phyloP scores from a whole-genome alignment of 495 filamentous ascomycete species.

The Daldinia caldariorum region DNA sequence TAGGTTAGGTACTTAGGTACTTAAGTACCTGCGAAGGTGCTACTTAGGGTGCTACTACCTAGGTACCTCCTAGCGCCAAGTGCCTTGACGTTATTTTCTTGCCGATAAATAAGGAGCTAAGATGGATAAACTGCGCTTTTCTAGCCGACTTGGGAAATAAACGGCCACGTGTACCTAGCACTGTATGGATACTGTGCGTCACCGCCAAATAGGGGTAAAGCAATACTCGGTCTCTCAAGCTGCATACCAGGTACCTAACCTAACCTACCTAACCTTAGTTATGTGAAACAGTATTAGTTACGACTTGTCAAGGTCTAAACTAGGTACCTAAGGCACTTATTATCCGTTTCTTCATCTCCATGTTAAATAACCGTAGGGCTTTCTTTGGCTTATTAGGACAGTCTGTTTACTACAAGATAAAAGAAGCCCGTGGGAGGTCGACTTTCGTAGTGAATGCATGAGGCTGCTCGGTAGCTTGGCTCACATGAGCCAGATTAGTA shows the following conservation, averaged over 20 bases:
- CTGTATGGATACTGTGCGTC: conserved; percentile 12
- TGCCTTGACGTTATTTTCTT: conserved; percentile 31
- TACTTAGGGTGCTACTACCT: no score
- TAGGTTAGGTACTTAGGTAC: conserved; percentile 6
- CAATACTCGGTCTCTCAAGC: no score
- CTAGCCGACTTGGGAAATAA: neutral
- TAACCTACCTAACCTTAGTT: no score
- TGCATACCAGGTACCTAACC: no score
- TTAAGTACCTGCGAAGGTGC: conserved; percentile 6
- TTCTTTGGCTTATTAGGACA: neutral
- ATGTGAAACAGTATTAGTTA: no score
- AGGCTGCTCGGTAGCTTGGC: conserved; percentile 9
- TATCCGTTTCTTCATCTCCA: neutral
- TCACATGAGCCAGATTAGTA: conserved; percentile 16
- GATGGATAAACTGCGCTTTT: conserved; percentile 1
- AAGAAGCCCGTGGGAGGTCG: conserved; percentile 24
- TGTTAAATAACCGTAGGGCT: neutral
- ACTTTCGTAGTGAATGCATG: conserved; percentile 33
- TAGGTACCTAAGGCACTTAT: no score
- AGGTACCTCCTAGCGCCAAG: conserved; percentile 1
- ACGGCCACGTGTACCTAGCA: neutral
- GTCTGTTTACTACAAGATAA: conserved; percentile 19
- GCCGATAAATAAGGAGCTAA: conserved; percentile 11
- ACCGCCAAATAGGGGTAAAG: conserved; percentile 7
- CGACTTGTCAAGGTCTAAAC: no score